Evolutionary conservation across 2,329 filamentous ascomycete species (phyloP).

Genomic region (Colletotrichum plurivorum): DNA sequence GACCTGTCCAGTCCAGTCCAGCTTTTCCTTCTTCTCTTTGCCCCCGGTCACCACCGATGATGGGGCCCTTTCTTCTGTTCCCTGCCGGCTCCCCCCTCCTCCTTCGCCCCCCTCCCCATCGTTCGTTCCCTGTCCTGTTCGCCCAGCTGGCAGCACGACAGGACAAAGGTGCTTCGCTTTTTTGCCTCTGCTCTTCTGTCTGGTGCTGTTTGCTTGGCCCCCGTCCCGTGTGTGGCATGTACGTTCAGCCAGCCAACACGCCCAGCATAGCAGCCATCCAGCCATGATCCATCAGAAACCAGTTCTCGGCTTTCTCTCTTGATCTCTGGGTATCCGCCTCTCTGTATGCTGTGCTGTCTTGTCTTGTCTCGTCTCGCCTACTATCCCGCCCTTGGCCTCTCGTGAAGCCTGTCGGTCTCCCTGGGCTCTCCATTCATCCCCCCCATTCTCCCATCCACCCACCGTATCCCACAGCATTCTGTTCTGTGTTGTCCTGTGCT

Average conservation of each 20-base stretch:
- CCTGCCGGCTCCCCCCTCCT: constrained; percentile 4
- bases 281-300: constrained; percentile 2
- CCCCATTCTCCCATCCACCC: neutral
- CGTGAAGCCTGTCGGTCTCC: neutral
- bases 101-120: neutral
- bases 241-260: constrained; percentile 9
- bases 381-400: neutral
- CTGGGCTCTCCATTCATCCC: neutral
- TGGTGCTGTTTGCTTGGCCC: neutral
- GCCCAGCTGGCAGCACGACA: neutral
- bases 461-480: constrained; percentile 5
- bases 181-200: constrained; percentile 2
- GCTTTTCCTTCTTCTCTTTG: neutral
- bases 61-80: constrained; percentile 5
- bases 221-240: neutral
- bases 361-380: neutral
- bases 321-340: neutral
- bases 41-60: constrained; percentile 13
- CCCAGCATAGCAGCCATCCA: constrained; percentile 12
- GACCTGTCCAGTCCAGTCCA: constrained; percentile 3
- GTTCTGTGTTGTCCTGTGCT: constrained; percentile 2
- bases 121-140: neutral
- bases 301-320: constrained; percentile 1
- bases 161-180: neutral
- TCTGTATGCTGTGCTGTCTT: constrained; percentile 1